Base-by-base conservation (phyloP, 2,329 filamentous ascomycete species). In the Pyricularia pennisetigena region DNA sequence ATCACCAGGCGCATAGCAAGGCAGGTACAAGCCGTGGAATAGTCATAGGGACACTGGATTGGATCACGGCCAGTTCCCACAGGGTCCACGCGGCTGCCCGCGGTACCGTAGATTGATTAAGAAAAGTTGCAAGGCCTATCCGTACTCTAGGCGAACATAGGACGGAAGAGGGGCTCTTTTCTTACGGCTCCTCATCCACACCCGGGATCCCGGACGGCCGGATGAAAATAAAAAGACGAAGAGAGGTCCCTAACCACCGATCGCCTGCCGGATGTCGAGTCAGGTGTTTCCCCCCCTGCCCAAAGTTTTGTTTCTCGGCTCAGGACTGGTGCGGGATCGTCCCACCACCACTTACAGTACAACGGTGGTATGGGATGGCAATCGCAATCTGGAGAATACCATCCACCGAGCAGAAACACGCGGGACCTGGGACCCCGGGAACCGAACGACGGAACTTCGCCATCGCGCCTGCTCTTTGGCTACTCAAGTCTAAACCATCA, bases 331-430 rank as follows among this genome's bases (percentile, higher is more conserved):
- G 41, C 41, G 41, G 41, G 41, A 49, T 49, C 41, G 41, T 49
- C 41, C 41, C 41, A 49, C 41, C 41, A 49, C 41, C 20, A 32
- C 62, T 20, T 28, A 32, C 32, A 28, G 28, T 49, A 49, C 20
- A 49, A 49, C 41, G 41, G 14, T 49, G 41, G 41, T 49, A 49
- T 49, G 41, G 41, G 20, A 49, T 49, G 41, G 63, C 29, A 65
- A 65, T 65, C 63, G 63, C 63, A 65, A 65, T 65, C 16, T 32
- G 30, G 63, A 41, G 41, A 49, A 49, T 49, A 16, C 41, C 41
- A 49, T 49, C 41, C 41, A 65, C n/a, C n/a, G 63, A n/a, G 63
- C 23, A 24, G 5, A 35, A 64, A 23, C 32, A 35, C 30, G 28
- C 12, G 63, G 35, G 29, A 23, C 16, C 20, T 49, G 41, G 41